Evolutionary conservation across 2,329 filamentous ascomycete species (phyloP).

Genomic region (Verticillium zaregamsianum): DNA sequence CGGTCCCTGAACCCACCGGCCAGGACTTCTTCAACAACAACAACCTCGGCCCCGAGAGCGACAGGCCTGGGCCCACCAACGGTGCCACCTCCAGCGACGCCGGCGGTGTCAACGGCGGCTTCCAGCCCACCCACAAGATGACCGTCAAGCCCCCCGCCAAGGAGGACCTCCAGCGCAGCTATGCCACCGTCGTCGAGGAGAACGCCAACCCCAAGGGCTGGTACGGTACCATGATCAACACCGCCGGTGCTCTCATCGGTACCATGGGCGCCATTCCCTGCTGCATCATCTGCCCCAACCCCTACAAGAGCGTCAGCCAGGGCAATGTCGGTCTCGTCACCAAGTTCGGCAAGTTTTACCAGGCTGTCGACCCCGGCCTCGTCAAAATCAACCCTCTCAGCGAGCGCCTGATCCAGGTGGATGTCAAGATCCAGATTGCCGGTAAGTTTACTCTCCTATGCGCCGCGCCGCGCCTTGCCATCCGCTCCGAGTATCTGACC

Average conservation of each 20-base stretch:
- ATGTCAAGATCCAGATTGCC: constrained; percentile 99
- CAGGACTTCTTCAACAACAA: constrained; percentile 5
- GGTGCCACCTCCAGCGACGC: constrained; percentile 11
- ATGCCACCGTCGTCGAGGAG: constrained; percentile 61
- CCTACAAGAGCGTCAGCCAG: constrained; percentile 87
- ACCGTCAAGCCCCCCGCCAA: constrained; percentile 73
- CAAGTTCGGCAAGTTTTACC: constrained; percentile 92
- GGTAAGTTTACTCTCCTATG: constrained; percentile 29
- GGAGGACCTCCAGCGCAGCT: constrained; percentile 81
- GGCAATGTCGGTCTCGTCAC: constrained; percentile 94
- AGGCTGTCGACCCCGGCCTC: constrained; percentile 92
- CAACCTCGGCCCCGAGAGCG: neutral
- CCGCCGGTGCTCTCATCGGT: constrained; percentile 70
- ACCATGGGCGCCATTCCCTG: constrained; percentile 83
- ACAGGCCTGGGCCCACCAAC: constrained; percentile 1
- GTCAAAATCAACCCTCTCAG: constrained; percentile 96
- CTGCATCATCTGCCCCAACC: constrained; percentile 90
- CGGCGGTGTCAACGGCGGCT: constrained; percentile 29
- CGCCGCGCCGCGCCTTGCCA: neutral
- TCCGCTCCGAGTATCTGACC: neutral
- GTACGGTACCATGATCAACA: constrained; percentile 86
- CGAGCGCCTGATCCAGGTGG: constrained; percentile 84
- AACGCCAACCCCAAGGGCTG: constrained; percentile 74
- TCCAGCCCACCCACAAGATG: constrained; percentile 49
- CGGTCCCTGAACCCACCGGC: constrained; percentile 5